Evolutionary conservation across 1,284 basidiomycete species (phyloP).

Genomic region (Microbotryum scabiosae): DNA sequence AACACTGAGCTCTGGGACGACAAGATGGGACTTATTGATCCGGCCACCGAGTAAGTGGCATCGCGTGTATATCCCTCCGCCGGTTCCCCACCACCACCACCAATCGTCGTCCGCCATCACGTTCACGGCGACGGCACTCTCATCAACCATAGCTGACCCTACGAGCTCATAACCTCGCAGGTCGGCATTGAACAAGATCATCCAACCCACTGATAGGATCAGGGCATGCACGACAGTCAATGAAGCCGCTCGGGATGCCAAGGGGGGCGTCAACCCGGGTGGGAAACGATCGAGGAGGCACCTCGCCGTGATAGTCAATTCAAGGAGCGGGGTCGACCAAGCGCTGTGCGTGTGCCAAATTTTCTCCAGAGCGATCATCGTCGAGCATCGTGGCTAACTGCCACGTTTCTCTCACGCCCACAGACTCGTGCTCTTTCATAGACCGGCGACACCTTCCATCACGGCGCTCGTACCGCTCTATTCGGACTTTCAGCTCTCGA

Average conservation of each 20-base stretch:
- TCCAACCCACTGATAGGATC: neutral
- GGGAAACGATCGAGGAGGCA: neutral
- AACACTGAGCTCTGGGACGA: no score
- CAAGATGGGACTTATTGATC: no score
- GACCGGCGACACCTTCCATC: constrained; percentile 3
- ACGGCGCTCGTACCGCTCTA: neutral
- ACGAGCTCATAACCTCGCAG: neutral
- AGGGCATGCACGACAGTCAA: neutral
- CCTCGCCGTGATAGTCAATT: constrained; percentile 1
- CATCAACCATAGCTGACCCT: no score
- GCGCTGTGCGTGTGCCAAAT: neutral
- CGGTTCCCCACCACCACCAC: no score
- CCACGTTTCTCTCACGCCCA: neutral
- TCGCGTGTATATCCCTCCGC: no score
- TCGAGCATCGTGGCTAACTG: neutral
- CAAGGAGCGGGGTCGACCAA: neutral
- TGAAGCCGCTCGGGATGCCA: neutral
- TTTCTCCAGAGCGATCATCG: no score
- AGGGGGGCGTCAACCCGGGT: neutral
- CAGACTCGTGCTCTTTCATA: constrained; percentile 6
- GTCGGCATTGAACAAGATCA: neutral
- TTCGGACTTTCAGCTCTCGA: constrained; percentile 2
- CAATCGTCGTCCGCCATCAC: no score
- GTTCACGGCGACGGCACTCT: no score
- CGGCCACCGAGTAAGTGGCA: no score